A percentile compares a stretch with the other conserved stretches of the same genome.
phyloP scores from a whole-genome alignment of 1,284 basidiomycete genomes.

The Naganishia cerealis region DNA sequence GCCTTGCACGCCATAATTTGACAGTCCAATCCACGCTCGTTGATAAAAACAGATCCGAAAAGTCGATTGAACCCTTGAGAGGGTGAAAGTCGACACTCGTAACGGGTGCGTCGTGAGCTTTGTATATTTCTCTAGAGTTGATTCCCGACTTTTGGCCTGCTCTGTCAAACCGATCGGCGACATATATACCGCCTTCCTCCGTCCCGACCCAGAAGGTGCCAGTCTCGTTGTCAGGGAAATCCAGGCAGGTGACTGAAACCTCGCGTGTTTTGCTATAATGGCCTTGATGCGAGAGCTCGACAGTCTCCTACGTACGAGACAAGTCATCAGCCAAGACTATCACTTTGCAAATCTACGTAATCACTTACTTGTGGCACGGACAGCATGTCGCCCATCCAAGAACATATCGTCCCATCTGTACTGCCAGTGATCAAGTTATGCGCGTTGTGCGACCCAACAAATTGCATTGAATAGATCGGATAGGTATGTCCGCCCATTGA shows the following conservation, averaged over 20 bases:
- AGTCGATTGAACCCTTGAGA: constrained; percentile 81
- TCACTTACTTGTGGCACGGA: constrained; percentile 80
- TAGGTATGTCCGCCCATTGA: constrained; percentile 95
- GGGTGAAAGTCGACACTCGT: constrained; percentile 95
- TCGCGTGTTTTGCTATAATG: constrained; percentile 88
- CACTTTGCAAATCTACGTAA: constrained; percentile 19
- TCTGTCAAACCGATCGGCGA: constrained; percentile 91
- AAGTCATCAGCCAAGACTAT: neutral
- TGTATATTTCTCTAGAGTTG: constrained; percentile 85
- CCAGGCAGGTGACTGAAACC: constrained; percentile 86
- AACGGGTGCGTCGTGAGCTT: constrained; percentile 86
- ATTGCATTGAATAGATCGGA: constrained; percentile 94
- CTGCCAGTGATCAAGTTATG: constrained; percentile 93
- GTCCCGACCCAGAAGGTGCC: constrained; percentile 95
- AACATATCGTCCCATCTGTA: constrained; percentile 94
- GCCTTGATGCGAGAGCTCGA: constrained; percentile 75
- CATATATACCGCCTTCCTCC: constrained; percentile 94
- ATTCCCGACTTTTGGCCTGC: constrained; percentile 94
- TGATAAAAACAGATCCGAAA: constrained; percentile 90
- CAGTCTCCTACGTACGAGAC: constrained; percentile 69
- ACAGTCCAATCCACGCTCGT: constrained; percentile 93
- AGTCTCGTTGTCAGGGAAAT: constrained; percentile 92
- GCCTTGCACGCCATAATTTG: constrained; percentile 79
- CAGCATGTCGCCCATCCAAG: constrained; percentile 98
- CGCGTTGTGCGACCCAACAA: constrained; percentile 97